Base-by-base conservation (phyloP, 768 basidiomycete genomes). In the Pisolithus microcarpus region DNA sequence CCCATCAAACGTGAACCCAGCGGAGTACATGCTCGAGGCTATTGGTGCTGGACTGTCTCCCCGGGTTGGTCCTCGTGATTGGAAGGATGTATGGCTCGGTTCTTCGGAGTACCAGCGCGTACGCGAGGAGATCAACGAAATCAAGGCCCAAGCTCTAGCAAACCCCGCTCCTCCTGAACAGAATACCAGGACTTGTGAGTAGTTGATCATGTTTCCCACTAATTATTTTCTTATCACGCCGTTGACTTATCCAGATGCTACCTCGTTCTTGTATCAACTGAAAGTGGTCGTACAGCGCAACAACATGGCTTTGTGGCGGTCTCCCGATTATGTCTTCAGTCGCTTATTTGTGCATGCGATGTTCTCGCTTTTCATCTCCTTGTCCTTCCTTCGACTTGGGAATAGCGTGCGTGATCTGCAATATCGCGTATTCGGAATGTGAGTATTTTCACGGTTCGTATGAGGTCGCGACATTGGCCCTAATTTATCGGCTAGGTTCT, bases 271-370 rank as follows among this genome's bases (percentile, higher is more conserved):
- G 46, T 84, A 82, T 63, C 91, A 95, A 65, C 72, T 93, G 54
- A 73, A 74, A 55, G 72, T 75, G 13, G 88, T 93, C 52, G 73
- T 81, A 16, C 57, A 70, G 19, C 76, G 91, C 38, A 86, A 87
- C 61, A 82, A 82, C 59, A 58, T 72, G 6, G 82, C 87, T 2
- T 70, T 92, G 11, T 93, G 87, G 85, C 75, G 91, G 49, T 87
- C 84, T 8, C 87, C 90, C 3, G 82, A 91, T 56, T 94, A 93
- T 63, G 81, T 89, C 46, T 92, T 84, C 72, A 89, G 81, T 47
- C 80, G 91, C 18, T 70, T 91, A 23, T 90, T 90, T 65, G 79
- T 86, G 15, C 84, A 87, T 56, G 73, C 76, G 3, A 82, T 82
- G 64, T 78, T 86, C 51, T 81, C 86, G 13, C 69, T 88, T 11